These are phyloP conservation scores for Ensete glaucum DNA, from an alignment of 176 grass and related monocot species.

Conservation along the genomic window DNA sequence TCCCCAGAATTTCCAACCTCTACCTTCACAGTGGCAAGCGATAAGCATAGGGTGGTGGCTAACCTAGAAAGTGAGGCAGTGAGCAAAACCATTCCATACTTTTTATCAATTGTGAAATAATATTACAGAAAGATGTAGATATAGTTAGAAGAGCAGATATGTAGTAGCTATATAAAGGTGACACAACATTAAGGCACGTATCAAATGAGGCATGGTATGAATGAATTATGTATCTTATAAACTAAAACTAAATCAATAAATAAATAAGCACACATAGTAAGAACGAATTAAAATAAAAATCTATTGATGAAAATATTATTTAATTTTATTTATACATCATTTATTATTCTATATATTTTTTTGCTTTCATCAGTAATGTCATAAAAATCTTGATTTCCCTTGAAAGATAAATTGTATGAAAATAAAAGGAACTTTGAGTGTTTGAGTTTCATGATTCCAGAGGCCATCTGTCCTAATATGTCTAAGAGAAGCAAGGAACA, in stretches of 20 bases:
- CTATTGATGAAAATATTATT: background rate
- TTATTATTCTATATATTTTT: background rate
- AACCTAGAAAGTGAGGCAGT: conserved; percentile 25
- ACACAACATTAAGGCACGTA: too few relatives aligned
- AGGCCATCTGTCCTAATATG: background rate
- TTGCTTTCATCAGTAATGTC: background rate
- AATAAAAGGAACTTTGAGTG: background rate
- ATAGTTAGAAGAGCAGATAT: background rate
- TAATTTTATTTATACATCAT: background rate
- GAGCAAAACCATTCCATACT: background rate
- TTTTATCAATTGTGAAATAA: background rate
- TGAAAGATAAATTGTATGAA: background rate
- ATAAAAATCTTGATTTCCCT: background rate
- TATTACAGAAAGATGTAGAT: background rate
- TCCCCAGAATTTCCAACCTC: conserved; percentile 52
- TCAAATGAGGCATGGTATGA: too few relatives aligned
- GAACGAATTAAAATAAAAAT: too few relatives aligned
- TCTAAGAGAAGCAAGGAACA: background rate
- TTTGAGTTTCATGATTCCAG: background rate
- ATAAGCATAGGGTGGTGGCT: conserved; percentile 51
- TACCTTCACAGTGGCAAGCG: conserved; percentile 56
- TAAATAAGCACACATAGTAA: too few relatives aligned
- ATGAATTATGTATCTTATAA: too few relatives aligned
- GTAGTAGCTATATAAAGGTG: too few relatives aligned
- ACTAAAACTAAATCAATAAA: too few relatives aligned